Evolutionary conservation across 2,329 filamentous ascomycete species (phyloP), one percentile per base, ranked within the genome.

Genomic region (Apiospora arundinis): DNA sequence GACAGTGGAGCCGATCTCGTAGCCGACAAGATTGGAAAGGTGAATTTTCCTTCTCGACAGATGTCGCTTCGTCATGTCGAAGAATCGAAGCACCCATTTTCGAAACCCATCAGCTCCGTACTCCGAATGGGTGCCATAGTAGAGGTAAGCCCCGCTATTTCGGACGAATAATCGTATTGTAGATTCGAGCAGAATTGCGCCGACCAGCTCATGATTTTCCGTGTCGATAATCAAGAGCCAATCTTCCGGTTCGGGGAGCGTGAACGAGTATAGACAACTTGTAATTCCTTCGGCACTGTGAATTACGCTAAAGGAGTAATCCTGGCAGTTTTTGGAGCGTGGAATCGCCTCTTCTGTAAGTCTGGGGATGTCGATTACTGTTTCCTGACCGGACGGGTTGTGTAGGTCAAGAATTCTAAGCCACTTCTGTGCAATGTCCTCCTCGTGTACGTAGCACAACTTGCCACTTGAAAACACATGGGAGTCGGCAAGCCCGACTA

Each of bases 1-100:
- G n/a, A 93, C 84, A 0, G 89, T 91, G 14, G 87, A 88, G 7
- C 90, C 91, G 44, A 94, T 85, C 65, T 93, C 91, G 23, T 85
- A 86, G 1, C 91, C 92, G 60, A 88, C 86, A 71, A 93, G 84
- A 32, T 89, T 85, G 48, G 87, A 81, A 3, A 93, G 81, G 45
- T 89, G 82, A 6, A 92, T 77, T 52, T 83, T 84, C 14, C 82
- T 74, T 0, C 81, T 78, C 25, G 85, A 77, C 81, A 84, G 85
- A n/a, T 77, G 77, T 2, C 77, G 72, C 0, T 77, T 79, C 11
- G 72, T 69, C 46, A 92, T 79, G 72, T 87, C 78, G 73, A 87
- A 87, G 2, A 88, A 87, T 42, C 84, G 81, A 44, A 94, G 81
- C 0, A 85, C 81, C 93, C 93, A 95, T 77, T 90, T 88, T 44